These are phyloP conservation scores for Hordeum vulgare DNA, from an alignment of 176 grass and related monocot genomes.

Conservation along the genomic window DNA sequence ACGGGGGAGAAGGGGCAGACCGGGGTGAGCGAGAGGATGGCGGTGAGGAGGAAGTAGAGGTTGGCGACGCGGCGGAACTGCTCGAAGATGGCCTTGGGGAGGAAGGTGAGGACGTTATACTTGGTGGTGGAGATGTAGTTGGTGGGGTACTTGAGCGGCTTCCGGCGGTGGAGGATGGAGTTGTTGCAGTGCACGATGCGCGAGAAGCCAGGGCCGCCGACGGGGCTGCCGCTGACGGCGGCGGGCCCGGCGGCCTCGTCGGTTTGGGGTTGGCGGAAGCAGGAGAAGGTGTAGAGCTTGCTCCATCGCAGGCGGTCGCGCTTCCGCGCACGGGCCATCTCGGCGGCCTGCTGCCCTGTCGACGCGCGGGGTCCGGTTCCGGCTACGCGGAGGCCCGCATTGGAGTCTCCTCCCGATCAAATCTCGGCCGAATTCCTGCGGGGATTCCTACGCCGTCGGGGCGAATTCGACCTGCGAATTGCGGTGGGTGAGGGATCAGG, in stretches of 20 bases:
- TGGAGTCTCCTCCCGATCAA: conserved; percentile 6
- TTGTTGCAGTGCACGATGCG: conserved; percentile 83
- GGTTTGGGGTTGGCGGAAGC: conserved; percentile 32
- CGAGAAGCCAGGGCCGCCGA: conserved; percentile 74
- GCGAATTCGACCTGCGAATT: conserved; percentile 24
- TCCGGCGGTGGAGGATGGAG: conserved; percentile 52
- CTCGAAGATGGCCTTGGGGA: conserved; percentile 96
- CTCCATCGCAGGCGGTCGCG: conserved; percentile 82
- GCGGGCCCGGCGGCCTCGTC: conserved; percentile 14
- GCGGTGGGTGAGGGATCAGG: not conserved
- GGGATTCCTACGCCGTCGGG: not conserved
- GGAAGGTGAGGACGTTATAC: conserved; percentile 89
- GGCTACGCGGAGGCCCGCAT: conserved; percentile 28
- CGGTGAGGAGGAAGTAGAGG: conserved; percentile 89
- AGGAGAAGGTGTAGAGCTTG: conserved; percentile 92
- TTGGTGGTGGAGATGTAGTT: conserved; percentile 98
- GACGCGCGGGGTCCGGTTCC: not conserved
- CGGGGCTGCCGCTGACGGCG: conserved; percentile 11
- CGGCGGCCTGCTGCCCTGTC: not conserved
- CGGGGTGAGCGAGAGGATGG: conserved; percentile 85
- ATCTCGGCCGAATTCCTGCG: conserved; percentile 15
- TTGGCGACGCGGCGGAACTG: conserved; percentile 97
- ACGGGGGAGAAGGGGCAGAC: conserved; percentile 69
- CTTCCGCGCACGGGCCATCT: conserved; percentile 55
- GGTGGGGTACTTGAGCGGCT: conserved; percentile 71